Evolutionary conservation across 768 basidiomycete species (phyloP).

Genomic region (Polyporus arcularius): DNA sequence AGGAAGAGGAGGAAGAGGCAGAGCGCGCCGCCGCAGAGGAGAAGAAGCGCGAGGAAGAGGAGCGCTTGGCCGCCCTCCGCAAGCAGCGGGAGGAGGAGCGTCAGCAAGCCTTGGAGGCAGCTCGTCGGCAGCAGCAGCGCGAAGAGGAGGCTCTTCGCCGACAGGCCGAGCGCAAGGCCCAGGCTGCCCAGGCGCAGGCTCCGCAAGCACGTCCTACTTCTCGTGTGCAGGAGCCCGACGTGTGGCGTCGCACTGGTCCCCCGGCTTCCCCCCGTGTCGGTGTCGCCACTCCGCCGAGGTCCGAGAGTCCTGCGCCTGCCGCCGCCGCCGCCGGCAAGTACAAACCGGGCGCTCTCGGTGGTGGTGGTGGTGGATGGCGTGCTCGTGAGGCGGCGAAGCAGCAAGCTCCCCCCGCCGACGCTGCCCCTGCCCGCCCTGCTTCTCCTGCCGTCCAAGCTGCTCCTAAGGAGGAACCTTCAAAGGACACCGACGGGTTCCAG

Average conservation of each 20-base stretch:
- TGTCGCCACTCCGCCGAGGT: constrained; percentile 42
- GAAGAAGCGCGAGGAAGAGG: constrained; percentile 65
- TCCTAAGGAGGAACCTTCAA: constrained; percentile 42
- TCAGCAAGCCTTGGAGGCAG: constrained; percentile 52
- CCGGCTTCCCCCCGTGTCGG: constrained; percentile 23
- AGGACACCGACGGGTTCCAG: constrained; percentile 75
- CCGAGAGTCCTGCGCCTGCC: constrained; percentile 46
- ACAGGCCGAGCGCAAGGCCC: constrained; percentile 37
- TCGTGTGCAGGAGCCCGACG: constrained; percentile 28
- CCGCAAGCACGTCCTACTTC: constrained; percentile 31
- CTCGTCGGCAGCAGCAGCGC: constrained; percentile 59
- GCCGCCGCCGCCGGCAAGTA: constrained; percentile 35
- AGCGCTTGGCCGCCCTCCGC: constrained; percentile 49
- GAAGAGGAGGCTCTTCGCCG: constrained; percentile 63
- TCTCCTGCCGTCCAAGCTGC: constrained; percentile 33
- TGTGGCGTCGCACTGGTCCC: constrained; percentile 27
- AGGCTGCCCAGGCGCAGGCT: constrained; percentile 22
- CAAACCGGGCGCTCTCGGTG: constrained; percentile 42
- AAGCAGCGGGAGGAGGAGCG: constrained; percentile 54
- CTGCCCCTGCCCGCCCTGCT: constrained; percentile 34
- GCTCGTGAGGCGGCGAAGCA: constrained; percentile 51
- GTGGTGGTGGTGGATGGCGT: constrained; percentile 58
- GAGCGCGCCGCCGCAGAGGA: constrained; percentile 48
- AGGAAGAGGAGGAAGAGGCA: constrained; percentile 44
- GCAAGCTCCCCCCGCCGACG: constrained; percentile 27